phyloP scores from a whole-genome alignment of 2,329 filamentous ascomycete genomes.

The Pseudofabraea citricarpa region DNA sequence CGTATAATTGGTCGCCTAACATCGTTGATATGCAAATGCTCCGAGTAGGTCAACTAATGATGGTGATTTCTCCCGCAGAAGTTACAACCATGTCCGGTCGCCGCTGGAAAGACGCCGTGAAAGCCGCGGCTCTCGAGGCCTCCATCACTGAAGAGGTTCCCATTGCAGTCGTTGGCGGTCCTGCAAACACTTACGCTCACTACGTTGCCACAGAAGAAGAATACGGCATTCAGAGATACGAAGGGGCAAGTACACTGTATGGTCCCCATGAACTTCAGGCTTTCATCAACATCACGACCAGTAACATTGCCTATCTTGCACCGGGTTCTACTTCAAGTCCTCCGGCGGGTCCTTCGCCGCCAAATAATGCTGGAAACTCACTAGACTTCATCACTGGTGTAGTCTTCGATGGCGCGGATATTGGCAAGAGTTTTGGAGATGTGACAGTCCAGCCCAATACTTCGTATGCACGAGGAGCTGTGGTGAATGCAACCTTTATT shows the following conservation, averaged over 20 bases:
- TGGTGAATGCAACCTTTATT: slow-evolving; percentile 66
- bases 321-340: slow-evolving; percentile 38
- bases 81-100: slow-evolving; percentile 89
- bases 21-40: slow-evolving; percentile 85
- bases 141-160: slow-evolving; percentile 41
- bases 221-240: slow-evolving; percentile 81
- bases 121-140: slow-evolving; percentile 36
- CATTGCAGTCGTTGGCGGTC: slow-evolving; percentile 77
- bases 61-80: slow-evolving; percentile 80
- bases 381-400: slow-evolving; percentile 80
- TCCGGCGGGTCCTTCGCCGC: slow-evolving; percentile 58
- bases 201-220: slow-evolving; percentile 74
- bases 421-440: slow-evolving; percentile 65
- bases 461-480: slow-evolving; percentile 54
- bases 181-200: slow-evolving; percentile 83
- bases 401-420: slow-evolving; percentile 62
- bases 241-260: slow-evolving; percentile 85
- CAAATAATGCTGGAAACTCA: slow-evolving; percentile 69
- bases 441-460: slow-evolving; percentile 50
- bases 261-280: slow-evolving; percentile 77
- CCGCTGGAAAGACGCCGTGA: slow-evolving; percentile 67
- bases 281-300: slow-evolving; percentile 78
- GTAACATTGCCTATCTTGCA: slow-evolving; percentile 62
- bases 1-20: slow-evolving; percentile 86
- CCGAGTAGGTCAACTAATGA: slow-evolving; percentile 77